Evolutionary conservation across 1,284 basidiomycete genomes (phyloP).

Genomic region (Bondarzewia mesenterica): DNA sequence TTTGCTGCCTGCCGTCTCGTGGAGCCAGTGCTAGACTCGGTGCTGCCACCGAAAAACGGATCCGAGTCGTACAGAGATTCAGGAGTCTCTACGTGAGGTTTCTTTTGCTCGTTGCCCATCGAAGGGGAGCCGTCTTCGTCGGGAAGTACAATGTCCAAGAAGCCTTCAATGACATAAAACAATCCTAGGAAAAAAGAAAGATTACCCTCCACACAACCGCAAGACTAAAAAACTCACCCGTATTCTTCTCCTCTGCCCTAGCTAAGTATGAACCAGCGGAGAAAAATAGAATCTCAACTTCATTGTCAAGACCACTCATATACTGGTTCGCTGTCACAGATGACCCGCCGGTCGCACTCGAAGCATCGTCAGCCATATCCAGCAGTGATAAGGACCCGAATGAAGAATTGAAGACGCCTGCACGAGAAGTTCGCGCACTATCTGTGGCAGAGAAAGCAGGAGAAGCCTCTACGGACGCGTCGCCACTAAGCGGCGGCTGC

Average conservation of each 20-base stretch:
- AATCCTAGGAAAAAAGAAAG: slow-evolving; percentile 45
- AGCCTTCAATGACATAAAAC: slow-evolving; percentile 98
- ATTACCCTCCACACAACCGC: neutral
- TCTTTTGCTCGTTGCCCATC: slow-evolving; percentile 10
- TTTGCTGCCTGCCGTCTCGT: neutral
- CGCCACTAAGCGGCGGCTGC: slow-evolving; percentile 71
- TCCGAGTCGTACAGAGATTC: slow-evolving; percentile 10
- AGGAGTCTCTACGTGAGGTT: slow-evolving; percentile 6
- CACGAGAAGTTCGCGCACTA: slow-evolving; percentile 20
- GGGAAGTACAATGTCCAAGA: slow-evolving; percentile 86
- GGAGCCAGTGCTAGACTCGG: slow-evolving; percentile 6
- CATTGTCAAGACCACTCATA: slow-evolving; percentile 82
- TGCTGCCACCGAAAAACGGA: slow-evolving; percentile 4
- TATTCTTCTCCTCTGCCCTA: slow-evolving; percentile 85
- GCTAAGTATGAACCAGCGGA: slow-evolving; percentile 81
- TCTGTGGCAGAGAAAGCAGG: slow-evolving; percentile 55
- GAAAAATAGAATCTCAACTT: slow-evolving; percentile 94
- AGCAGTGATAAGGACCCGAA: slow-evolving; percentile 84
- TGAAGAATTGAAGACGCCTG: slow-evolving; percentile 58
- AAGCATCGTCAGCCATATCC: slow-evolving; percentile 63
- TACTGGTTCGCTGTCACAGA: slow-evolving; percentile 46
- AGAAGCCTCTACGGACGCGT: slow-evolving; percentile 57
- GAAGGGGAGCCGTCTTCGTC: slow-evolving; percentile 26
- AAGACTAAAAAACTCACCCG: slow-evolving; percentile 38
- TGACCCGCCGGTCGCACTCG: slow-evolving; percentile 56